Percentiles rank a stretch among this genome's conserved stretches.
Conservation (phyloP, 2,329 filamentous ascomycete species). For the Pseudocercospora macadamiae region DNA sequence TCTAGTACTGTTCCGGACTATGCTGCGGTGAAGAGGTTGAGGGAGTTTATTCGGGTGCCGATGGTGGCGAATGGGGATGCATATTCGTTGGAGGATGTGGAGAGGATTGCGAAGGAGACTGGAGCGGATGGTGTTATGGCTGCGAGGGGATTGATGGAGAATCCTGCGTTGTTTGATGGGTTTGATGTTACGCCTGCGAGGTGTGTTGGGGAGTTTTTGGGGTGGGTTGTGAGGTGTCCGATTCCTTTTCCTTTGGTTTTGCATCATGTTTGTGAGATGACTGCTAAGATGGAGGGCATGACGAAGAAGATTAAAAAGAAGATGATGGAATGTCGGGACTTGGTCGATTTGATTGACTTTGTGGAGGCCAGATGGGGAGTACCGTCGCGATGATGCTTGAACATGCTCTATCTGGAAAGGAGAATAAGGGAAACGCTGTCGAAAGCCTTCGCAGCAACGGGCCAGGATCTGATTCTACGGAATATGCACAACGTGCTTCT, state of each 20-base stretch:
- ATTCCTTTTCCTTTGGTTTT: conserved; percentile 66
- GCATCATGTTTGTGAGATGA: conserved; percentile 72
- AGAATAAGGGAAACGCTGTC: not conserved
- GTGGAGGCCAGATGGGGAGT: conserved; percentile 36
- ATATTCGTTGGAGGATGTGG: conserved; percentile 55
- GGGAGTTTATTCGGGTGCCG: conserved; percentile 58
- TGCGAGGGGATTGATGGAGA: conserved; percentile 67
- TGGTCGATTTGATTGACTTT: conserved; percentile 40
- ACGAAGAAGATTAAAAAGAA: conserved; percentile 45
- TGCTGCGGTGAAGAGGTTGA: conserved; percentile 62
- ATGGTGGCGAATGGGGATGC: conserved; percentile 71
- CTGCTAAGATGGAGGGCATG: conserved; percentile 58
- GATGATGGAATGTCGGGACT: conserved; percentile 36
- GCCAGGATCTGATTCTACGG: too few species aligned
- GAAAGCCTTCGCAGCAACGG: too few species aligned
- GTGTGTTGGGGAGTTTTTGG: conserved; percentile 66
- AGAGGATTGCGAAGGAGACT: conserved; percentile 37
- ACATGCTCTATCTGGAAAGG: too few species aligned
- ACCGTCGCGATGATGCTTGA: too few species aligned
- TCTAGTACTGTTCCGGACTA: conserved; percentile 64
- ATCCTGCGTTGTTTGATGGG: conserved; percentile 67
- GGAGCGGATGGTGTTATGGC: conserved; percentile 64
- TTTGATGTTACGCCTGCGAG: conserved; percentile 62
- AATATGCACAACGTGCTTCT: not conserved
- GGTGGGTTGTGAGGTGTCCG: conserved; percentile 57